Evolutionary conservation across 306 rosid genomes (phyloP), one percentile per base, ranked within the genome.

Genomic region (Geum urbanum): DNA sequence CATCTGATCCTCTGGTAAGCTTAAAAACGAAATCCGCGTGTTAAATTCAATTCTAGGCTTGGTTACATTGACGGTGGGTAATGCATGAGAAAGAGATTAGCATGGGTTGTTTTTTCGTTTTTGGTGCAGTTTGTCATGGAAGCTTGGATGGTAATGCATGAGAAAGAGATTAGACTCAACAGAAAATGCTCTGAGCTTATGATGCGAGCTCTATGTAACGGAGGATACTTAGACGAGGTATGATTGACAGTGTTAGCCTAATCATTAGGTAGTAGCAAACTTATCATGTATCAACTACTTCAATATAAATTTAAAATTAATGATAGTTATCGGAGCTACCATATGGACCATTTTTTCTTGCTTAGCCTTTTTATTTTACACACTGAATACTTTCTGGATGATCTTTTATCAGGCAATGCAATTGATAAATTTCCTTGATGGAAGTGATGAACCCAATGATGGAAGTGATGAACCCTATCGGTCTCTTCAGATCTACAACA

Each of bases 1-100:
- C 89, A 45, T 87, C 92, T 52, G 95, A 92, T 86, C 95, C 98
- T 51, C 59, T 92, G 92, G 98, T 92, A 89, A 72, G 88, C 83
- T 66, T 9, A 47, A 27, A 15, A 41, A 8, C 43, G 64, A 27
- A 54, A 72, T 61, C 66, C 5, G 4, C 8, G 18, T 27, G 35
- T 5, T n/a, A n/a, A n/a, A 14, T 16, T 57, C 63, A 14, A 18
- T 63, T 56, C 37, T 8, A 35, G 60, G 11, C 40, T 11, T 27
- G 22, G 20, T 55, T 50, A 16, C 50, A 27, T 49, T 35, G 59
- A n/a, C 35, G 18, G 46, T 49, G 59, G 4, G 16, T 49, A n/a
- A 9, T 4, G 5, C 60, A 8, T 66, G 13, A 22, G 56, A 46
- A 24, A 9, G 24, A 44, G 46, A 8, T 47, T 56, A 66, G 12